Evolutionary conservation across 2,329 filamentous ascomycete species (phyloP).

Genomic region (Beauveria caledonica): DNA sequence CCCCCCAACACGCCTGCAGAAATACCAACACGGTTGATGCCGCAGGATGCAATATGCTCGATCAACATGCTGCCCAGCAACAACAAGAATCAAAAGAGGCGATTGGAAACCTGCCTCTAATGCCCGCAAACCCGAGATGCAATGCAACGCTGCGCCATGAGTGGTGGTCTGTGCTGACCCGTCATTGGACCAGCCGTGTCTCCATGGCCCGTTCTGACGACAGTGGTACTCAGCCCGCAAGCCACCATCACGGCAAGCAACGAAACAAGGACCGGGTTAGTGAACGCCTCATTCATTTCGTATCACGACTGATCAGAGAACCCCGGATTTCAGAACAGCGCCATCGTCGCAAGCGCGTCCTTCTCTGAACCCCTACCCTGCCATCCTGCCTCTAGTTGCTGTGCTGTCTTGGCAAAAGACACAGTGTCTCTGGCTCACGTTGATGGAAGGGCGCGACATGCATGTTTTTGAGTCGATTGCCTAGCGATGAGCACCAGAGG

Average conservation of each 20-base stretch:
- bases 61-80: background rate
- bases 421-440: slow-evolving; percentile 4
- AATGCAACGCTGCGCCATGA: background rate
- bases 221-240: background rate
- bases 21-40: background rate
- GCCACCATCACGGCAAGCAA: background rate
- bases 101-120: background rate
- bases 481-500: background rate
- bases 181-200: too few relatives aligned
- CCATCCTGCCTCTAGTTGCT: background rate
- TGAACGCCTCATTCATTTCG: too few relatives aligned
- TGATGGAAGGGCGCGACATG: background rate
- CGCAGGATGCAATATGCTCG: background rate
- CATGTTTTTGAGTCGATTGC: background rate
- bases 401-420: background rate
- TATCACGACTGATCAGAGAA: too few relatives aligned
- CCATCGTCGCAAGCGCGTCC: background rate
- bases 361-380: background rate
- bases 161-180: too few relatives aligned
- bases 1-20: background rate
- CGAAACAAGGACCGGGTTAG: background rate
- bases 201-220: background rate
- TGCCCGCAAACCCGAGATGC: background rate
- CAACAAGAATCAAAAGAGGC: background rate
- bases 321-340: too few relatives aligned